Conservation (phyloP, 257 asterid genomes). For the Ballota nigra region DNA sequence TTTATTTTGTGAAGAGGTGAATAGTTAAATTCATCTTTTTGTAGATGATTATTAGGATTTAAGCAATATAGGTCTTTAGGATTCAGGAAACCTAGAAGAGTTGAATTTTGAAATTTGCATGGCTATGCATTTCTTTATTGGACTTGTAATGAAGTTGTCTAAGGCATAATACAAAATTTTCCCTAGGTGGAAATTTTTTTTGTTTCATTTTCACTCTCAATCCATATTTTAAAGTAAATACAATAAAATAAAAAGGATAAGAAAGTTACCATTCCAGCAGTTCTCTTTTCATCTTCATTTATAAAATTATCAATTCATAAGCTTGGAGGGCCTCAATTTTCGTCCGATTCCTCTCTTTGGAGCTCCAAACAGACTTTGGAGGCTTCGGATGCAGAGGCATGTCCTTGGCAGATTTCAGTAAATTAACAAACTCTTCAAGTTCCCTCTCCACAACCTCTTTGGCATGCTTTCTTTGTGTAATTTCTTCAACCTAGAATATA, state of each 20-base stretch:
- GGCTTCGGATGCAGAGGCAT: constrained; percentile 69
- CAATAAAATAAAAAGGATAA: constrained; percentile 12
- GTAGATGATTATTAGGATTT: not conserved
- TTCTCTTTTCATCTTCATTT: constrained; percentile 69
- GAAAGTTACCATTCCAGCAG: constrained; percentile 72
- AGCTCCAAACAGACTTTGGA: constrained; percentile 61
- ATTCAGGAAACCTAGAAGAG: not conserved
- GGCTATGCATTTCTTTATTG: not conserved
- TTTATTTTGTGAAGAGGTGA: not conserved
- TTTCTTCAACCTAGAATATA: constrained; percentile 75
- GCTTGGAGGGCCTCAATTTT: constrained; percentile 70
- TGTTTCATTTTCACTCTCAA: too few species aligned
- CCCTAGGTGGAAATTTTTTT: too few species aligned
- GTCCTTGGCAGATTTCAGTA: constrained; percentile 63
- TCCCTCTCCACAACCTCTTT: constrained; percentile 77
- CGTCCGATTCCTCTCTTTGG: constrained; percentile 52
- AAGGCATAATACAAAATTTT: too few species aligned
- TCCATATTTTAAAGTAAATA: constrained; percentile 2
- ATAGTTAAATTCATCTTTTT: not conserved
- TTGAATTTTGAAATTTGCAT: not conserved
- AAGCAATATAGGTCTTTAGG: not conserved
- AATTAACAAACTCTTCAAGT: constrained; percentile 63
- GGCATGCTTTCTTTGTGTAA: constrained; percentile 59
- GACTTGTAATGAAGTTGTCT: not conserved
- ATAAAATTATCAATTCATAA: constrained; percentile 67